phyloP scores from a whole-genome alignment of 495 filamentous ascomycete species.

The Xylaria sp. region DNA sequence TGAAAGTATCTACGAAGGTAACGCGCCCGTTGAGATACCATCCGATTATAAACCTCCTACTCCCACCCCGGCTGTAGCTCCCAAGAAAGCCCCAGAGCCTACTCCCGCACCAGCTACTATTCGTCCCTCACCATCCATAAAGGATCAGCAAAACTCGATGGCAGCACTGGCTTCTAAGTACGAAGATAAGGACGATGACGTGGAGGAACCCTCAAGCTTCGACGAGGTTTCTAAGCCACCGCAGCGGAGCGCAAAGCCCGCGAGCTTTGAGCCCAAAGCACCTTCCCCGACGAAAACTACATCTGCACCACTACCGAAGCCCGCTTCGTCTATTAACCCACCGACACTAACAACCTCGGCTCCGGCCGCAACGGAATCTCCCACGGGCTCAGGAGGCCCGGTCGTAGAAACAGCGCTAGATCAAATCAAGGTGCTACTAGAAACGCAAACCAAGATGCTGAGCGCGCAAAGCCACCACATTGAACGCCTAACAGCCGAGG shows the following conservation, averaged over 20 bases:
- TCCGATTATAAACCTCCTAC: slow-evolving; percentile 70
- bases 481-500: slow-evolving; percentile 66
- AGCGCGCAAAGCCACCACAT: slow-evolving; percentile 65
- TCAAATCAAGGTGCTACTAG: slow-evolving; percentile 70
- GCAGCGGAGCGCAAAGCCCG: slow-evolving; percentile 45
- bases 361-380: slow-evolving; percentile 27
- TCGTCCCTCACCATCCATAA: slow-evolving; percentile 68
- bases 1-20: slow-evolving; percentile 87
- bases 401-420: slow-evolving; percentile 55
- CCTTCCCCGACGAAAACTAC: slow-evolving; percentile 46
- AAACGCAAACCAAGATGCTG: slow-evolving; percentile 68
- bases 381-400: slow-evolving; percentile 31
- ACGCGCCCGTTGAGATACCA: slow-evolving; percentile 74
- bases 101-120: slow-evolving; percentile 56
- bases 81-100: slow-evolving; percentile 62
- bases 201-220: slow-evolving; percentile 78
- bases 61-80: slow-evolving; percentile 54
- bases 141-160: slow-evolving; percentile 85
- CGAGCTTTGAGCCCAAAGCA: slow-evolving; percentile 41
- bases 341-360: slow-evolving; percentile 32
- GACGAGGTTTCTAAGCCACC: slow-evolving; percentile 75
- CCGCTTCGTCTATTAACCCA: slow-evolving; percentile 46
- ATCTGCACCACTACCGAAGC: slow-evolving; percentile 40
- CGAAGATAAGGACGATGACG: slow-evolving; percentile 69
- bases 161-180: slow-evolving; percentile 83